Conservation (phyloP, 306 rosid genomes). For the Amphicarpaea edgeworthii region DNA sequence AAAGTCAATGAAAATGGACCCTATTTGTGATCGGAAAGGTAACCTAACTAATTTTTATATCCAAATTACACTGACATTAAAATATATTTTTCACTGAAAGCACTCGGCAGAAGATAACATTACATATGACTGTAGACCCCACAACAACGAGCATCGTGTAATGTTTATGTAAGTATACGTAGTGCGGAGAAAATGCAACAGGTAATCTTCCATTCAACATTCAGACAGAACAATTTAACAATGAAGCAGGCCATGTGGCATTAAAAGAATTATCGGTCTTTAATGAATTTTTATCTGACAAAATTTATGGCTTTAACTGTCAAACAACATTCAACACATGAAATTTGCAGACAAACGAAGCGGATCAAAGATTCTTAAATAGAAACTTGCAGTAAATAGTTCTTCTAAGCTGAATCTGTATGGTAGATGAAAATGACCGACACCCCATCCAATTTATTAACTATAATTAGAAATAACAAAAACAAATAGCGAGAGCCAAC, state of each 20-base stretch:
- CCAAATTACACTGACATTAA: conserved; percentile 25
- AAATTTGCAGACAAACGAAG: conserved; percentile 26
- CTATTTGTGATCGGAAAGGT: conserved; percentile 16
- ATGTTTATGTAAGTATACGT: conserved; percentile 30
- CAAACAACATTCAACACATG: conserved; percentile 42
- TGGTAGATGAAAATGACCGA: conserved; percentile 57
- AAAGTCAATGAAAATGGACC: conserved; percentile 33
- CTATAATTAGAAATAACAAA: conserved; percentile 29
- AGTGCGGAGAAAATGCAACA: conserved; percentile 54
- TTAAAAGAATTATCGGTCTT: conserved; percentile 35
- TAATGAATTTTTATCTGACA: conserved; percentile 37
- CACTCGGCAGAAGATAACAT: conserved; percentile 44
- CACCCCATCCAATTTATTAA: conserved; percentile 46
- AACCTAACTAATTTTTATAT: background rate
- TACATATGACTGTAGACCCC: conserved; percentile 54
- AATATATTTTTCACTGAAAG: conserved; percentile 38
- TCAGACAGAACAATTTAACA: conserved; percentile 40
- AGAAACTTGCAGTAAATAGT: conserved; percentile 44
- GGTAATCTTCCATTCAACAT: conserved; percentile 50
- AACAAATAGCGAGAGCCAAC: conserved; percentile 21
- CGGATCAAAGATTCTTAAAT: conserved; percentile 58
- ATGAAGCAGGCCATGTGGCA: conserved; percentile 45
- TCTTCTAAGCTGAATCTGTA: background rate
- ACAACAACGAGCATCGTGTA: conserved; percentile 49
- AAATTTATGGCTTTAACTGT: conserved; percentile 22